Evolutionary conservation across 768 basidiomycete genomes (phyloP).

Genomic region (Coprinopsis sp.): DNA sequence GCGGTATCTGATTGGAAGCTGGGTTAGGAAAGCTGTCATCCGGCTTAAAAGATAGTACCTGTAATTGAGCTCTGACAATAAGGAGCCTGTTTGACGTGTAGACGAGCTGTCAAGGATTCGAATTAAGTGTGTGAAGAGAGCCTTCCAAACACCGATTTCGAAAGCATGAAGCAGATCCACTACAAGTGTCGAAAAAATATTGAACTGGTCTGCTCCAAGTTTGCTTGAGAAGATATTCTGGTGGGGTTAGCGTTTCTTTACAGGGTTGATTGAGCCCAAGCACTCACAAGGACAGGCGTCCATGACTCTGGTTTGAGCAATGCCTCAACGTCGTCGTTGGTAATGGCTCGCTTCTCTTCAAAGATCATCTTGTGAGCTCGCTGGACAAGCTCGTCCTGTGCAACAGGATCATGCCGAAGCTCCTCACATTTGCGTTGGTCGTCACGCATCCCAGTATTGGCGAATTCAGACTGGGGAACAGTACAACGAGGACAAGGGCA

Average conservation of each 20-base stretch:
- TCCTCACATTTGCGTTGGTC: slow-evolving; percentile 12
- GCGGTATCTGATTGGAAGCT: too few species aligned
- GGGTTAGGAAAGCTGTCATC: slow-evolving; percentile 22
- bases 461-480: slow-evolving; percentile 18
- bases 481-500: too few species aligned
- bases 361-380: slow-evolving; percentile 2
- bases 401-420: background rate
- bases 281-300: too few species aligned
- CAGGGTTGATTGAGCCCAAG: slow-evolving; percentile 8
- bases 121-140: slow-evolving; percentile 24
- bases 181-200: slow-evolving; percentile 18
- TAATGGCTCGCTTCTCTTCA: background rate
- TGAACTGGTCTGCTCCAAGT: slow-evolving; percentile 14
- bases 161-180: slow-evolving; percentile 29
- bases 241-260: background rate
- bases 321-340: background rate
- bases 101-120: slow-evolving; percentile 21
- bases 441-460: slow-evolving; percentile 21
- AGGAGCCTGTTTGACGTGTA: too few species aligned
- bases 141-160: too few species aligned
- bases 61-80: too few species aligned
- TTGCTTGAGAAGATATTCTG: slow-evolving; percentile 26
- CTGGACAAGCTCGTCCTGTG: background rate
- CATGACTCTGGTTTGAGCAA: too few species aligned
- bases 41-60: slow-evolving; percentile 15